A percentile compares a stretch with the other conserved stretches of the same genome.
phyloP scores from a whole-genome alignment of 2,329 filamentous ascomycete genomes.

The Botryosphaeria dothidea region DNA sequence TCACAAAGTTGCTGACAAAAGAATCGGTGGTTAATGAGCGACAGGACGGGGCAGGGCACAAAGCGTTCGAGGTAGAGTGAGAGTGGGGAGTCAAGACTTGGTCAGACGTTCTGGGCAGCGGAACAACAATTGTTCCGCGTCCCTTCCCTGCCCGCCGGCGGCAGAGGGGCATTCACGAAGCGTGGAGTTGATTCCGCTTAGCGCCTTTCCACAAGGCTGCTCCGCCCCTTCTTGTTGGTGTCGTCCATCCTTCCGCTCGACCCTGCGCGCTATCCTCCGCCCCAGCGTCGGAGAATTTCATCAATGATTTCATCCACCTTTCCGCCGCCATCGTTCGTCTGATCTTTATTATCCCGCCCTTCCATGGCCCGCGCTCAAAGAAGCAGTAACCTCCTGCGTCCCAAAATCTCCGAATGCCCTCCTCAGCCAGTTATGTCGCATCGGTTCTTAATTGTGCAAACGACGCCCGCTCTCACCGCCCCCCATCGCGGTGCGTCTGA shows the following conservation, averaged over 20 bases:
- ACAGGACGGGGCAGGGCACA: neutral
- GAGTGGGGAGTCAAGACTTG: neutral
- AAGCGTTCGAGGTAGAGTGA: constrained; percentile 6
- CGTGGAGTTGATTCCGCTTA: neutral
- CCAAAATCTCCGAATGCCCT: neutral
- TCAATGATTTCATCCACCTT: neutral
- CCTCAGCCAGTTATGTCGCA: too few relatives aligned
- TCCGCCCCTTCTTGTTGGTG: neutral
- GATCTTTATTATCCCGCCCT: neutral
- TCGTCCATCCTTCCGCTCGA: neutral
- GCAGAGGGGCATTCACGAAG: neutral
- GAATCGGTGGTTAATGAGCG: neutral
- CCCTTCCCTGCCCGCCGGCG: neutral
- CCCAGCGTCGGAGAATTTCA: neutral
- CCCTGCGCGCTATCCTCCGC: too few relatives aligned
- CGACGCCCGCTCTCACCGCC: neutral
- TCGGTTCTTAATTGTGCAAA: neutral
- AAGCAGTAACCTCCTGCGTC: neutral
- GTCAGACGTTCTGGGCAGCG: neutral
- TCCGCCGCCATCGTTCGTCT: neutral
- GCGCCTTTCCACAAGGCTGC: neutral
- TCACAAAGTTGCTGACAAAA: neutral
- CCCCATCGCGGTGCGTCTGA: neutral
- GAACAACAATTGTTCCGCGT: neutral
- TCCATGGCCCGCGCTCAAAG: neutral